Evolutionary conservation across 2,329 filamentous ascomycete genomes (phyloP), one percentile per base, ranked within the genome.

Genomic region (Xylariaceae sp.): DNA sequence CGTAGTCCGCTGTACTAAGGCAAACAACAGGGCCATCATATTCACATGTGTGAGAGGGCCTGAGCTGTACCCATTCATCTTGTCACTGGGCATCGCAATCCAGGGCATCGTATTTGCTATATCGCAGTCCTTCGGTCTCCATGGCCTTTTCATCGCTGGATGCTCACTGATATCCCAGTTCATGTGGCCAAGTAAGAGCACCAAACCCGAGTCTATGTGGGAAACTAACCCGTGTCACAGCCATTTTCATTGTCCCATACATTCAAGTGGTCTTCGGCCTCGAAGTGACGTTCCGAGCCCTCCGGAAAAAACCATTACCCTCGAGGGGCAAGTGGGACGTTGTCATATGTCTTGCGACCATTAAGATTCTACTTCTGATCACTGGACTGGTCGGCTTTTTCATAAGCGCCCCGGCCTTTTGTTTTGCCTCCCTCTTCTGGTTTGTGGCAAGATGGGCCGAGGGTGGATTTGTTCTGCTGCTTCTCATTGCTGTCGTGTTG

Each of bases 371-470:
- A 37, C 50, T 72, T 14, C 51, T 83, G 21, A 55, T 59, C 23
- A 76, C 72, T 14, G 80, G 77, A 56, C 58, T 78, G 23, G 68
- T 79, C 17, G 75, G 77, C 12, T 60, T 71, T 35, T 63, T 74
- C 31, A 59, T 70, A 40, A 65, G 61, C 4, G 68, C 78, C 27
- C 65, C 67, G 5, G 69, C 78, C 42, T 66, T 70, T 33, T 85
- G 80, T 58, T 77, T 83, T 46, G 77, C 76, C 16, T 77, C 75
- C 5, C 63, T 85, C 6, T 75, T 83, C 44, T 83, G 75, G 75
- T 81, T 80, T 40, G 61, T 83, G 26, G 65, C 72, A 35, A 66
- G 63, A 44, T 84, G 77, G 57, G 68, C 75, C n/a, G 51, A 67
- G 11, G 67, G 70, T 5, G 71, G 68, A 37, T 70, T 83, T 35